Conservation (phyloP, 768 basidiomycete species). For the Psilocybe azurescens region DNA sequence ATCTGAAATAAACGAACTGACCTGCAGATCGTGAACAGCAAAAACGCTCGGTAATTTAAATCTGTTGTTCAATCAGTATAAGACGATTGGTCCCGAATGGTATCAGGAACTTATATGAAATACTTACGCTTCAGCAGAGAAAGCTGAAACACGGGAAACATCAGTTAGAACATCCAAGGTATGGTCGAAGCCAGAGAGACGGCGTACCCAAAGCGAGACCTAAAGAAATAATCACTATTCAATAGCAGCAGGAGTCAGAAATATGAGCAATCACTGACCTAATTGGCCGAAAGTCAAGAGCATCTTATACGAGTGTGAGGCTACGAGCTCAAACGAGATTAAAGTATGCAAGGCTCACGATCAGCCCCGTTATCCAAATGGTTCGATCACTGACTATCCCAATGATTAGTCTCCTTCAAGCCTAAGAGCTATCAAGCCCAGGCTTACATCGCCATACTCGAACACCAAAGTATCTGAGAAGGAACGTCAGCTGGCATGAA, state of each 20-base stretch:
- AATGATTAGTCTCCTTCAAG: slow-evolving; percentile 2
- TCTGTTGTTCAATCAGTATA: slow-evolving; percentile 25
- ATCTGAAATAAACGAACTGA: slow-evolving; percentile 26
- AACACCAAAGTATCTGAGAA: slow-evolving; percentile 54
- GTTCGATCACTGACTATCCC: slow-evolving; percentile 62
- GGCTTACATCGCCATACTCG: slow-evolving; percentile 69
- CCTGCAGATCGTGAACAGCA: slow-evolving; percentile 50
- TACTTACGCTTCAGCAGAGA: slow-evolving; percentile 52
- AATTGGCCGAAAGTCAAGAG: slow-evolving; percentile 55
- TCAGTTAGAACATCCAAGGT: slow-evolving; percentile 4
- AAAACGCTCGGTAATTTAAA: slow-evolving; percentile 48
- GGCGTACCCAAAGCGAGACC: slow-evolving; percentile 45
- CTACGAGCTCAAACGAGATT: background rate
- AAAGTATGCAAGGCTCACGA: slow-evolving; percentile 44
- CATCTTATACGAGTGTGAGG: slow-evolving; percentile 36
- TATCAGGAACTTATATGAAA: background rate
- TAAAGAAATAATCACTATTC: slow-evolving; percentile 11
- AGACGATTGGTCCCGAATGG: background rate
- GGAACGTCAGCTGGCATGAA: slow-evolving; percentile 29
- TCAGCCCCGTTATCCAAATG: slow-evolving; percentile 51
- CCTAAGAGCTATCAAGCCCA: background rate
- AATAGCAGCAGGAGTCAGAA: background rate
- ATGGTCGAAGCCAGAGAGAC: background rate
- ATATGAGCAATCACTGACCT: slow-evolving; percentile 34
- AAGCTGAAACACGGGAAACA: slow-evolving; percentile 33